Conservation (phyloP, 2,329 filamentous ascomycete species). For the Passalora sequoiae region DNA sequence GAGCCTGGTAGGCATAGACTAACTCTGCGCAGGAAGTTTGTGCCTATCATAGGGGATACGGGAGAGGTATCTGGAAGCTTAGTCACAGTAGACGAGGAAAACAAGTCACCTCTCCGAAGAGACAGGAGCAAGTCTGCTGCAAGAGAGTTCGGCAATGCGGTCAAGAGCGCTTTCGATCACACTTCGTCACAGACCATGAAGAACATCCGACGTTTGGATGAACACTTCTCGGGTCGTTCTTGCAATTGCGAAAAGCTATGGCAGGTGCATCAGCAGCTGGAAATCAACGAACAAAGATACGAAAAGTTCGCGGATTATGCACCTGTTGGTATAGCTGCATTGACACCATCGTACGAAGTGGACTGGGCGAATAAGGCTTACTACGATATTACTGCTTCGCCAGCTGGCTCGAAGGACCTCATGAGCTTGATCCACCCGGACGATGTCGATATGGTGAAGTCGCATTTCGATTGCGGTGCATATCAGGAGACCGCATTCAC, state of each 20-base stretch:
- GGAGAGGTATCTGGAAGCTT: constrained; percentile 13
- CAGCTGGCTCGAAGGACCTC: constrained; percentile 13
- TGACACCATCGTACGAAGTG: constrained; percentile 13
- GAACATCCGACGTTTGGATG: constrained; percentile 15
- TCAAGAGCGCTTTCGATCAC: constrained; percentile 14
- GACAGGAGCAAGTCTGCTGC: constrained; percentile 18
- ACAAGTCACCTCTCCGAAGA: constrained; percentile 13
- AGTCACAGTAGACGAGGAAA: constrained; percentile 17
- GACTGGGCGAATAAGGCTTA: constrained; percentile 22
- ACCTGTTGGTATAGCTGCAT: constrained; percentile 15
- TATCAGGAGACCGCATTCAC: constrained; percentile 15
- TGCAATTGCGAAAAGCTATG: constrained; percentile 19
- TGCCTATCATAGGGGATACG: constrained; percentile 17
- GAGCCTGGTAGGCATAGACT: too few relatives aligned
- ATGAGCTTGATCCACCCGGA: constrained; percentile 16
- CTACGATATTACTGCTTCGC: constrained; percentile 14
- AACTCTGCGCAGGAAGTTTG: too few relatives aligned
- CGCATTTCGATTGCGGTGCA: constrained; percentile 12
- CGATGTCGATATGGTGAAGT: constrained; percentile 12
- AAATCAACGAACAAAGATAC: constrained; percentile 14
- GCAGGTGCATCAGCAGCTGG: constrained; percentile 13
- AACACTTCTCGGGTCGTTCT: constrained; percentile 15
- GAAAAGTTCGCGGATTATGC: constrained; percentile 20
- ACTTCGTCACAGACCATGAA: constrained; percentile 12
- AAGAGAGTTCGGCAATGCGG: constrained; percentile 13